Evolutionary conservation across 441 rosid species (phyloP).

Genomic region (Adansonia gregorii): DNA sequence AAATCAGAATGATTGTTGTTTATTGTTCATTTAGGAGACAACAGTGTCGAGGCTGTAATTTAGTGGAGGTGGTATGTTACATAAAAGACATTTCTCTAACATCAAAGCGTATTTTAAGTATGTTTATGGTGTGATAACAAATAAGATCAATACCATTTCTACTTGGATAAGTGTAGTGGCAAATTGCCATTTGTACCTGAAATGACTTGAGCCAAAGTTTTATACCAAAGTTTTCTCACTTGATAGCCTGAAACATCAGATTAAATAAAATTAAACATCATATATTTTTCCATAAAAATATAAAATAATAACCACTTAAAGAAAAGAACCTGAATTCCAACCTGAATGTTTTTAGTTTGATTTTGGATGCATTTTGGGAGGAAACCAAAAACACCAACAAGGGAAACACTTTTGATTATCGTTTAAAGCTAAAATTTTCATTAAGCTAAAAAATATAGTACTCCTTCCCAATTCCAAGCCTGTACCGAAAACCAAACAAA

Average conservation of each 20-base stretch:
- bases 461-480: no score
- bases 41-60: background rate
- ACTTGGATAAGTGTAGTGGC: background rate
- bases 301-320: background rate
- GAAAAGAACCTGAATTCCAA: background rate
- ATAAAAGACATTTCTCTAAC: background rate
- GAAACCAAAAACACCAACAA: no score
- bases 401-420: no score
- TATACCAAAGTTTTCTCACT: no score
- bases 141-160: background rate
- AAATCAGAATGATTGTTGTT: background rate
- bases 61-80: background rate
- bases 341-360: background rate
- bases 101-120: conserved; percentile 1
- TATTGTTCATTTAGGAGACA: background rate
- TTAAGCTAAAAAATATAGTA: no score
- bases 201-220: no score
- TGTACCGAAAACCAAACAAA: background rate
- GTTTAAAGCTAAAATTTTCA: no score
- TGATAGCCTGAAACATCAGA: no score
- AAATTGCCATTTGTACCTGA: background rate
- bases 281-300: no score
- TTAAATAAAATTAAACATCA: background rate
- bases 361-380: background rate
- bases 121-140: background rate